These are phyloP conservation scores for Ichthyophthirius multifiliis DNA, from an alignment of 169 alveolate species.

Conservation along the genomic window DNA sequence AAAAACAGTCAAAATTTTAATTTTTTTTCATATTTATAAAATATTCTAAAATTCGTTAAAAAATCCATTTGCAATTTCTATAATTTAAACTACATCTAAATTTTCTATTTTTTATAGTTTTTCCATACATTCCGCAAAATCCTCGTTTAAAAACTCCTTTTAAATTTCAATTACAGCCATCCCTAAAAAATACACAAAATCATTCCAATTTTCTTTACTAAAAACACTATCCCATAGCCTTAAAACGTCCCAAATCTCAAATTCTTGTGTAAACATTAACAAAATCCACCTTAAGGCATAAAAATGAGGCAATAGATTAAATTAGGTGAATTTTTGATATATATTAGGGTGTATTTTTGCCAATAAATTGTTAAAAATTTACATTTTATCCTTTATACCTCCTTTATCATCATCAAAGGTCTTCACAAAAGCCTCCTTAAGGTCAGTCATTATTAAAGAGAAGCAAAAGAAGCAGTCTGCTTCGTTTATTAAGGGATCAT, in stretches of 20 bases:
- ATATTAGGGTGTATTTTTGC: conserved; percentile 56
- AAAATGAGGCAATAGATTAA: conserved; percentile 59
- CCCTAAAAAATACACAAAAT: conserved; percentile 30
- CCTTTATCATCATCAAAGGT: conserved; percentile 22
- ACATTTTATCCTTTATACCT: conserved; percentile 45
- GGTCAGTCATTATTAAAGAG: conserved; percentile 72
- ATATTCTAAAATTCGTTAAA: too few species aligned
- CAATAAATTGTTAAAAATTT: conserved; percentile 54
- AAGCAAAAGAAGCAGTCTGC: conserved; percentile 82
- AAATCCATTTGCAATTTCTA: background rate
- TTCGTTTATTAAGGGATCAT: too few species aligned
- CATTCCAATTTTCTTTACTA: conserved; percentile 39
- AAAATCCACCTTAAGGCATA: conserved; percentile 75
- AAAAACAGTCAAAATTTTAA: too few species aligned
- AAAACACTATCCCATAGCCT: conserved; percentile 78
- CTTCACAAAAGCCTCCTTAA: conserved; percentile 50
- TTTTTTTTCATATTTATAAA: too few species aligned
- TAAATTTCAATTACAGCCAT: conserved; percentile 6
- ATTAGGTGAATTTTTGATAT: conserved; percentile 52
- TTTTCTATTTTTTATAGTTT: background rate
- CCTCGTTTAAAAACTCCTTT: background rate
- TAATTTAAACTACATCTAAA: background rate
- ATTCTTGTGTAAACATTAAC: conserved; percentile 77
- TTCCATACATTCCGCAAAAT: conserved; percentile 35
- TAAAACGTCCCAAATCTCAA: conserved; percentile 60